Conservation (phyloP, 1,284 basidiomycete species). For the Ganoderma lingzhi region DNA sequence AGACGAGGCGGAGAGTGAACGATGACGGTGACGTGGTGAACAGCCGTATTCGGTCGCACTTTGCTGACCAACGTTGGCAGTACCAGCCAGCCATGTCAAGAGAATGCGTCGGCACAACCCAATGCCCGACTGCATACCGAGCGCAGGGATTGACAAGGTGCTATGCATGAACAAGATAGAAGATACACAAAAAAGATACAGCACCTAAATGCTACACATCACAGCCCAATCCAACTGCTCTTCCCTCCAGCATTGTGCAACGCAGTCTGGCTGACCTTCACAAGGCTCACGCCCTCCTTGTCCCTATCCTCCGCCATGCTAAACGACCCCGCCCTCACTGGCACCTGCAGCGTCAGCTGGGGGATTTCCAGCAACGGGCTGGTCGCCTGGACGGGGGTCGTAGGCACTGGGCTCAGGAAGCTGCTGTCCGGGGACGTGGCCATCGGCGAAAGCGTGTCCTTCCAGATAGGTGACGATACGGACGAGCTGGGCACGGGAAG, state of each 20-base stretch:
- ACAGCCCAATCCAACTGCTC: slow-evolving; percentile 92
- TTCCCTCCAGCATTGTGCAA: slow-evolving; percentile 91
- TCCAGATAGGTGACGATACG: slow-evolving; percentile 33
- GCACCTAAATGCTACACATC: slow-evolving; percentile 7
- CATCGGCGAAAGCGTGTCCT: slow-evolving; percentile 30
- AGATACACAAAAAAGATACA: slow-evolving; percentile 7
- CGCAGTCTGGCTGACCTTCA: slow-evolving; percentile 94
- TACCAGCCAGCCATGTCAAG: not conserved
- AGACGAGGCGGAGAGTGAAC: slow-evolving; percentile 24
- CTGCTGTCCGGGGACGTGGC: slow-evolving; percentile 27
- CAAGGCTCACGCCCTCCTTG: slow-evolving; percentile 46
- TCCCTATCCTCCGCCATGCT: slow-evolving; percentile 35
- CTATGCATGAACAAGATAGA: not conserved
- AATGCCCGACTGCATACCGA: not conserved
- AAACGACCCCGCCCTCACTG: slow-evolving; percentile 7
- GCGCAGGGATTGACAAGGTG: not conserved
- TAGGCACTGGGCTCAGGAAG: slow-evolving; percentile 41
- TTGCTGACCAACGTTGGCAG: not conserved
- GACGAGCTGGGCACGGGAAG: slow-evolving; percentile 60
- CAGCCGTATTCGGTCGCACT: slow-evolving; percentile 11
- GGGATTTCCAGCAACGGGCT: slow-evolving; percentile 62
- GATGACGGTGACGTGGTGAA: slow-evolving; percentile 7
- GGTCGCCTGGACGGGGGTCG: slow-evolving; percentile 57
- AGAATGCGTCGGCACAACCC: not conserved
- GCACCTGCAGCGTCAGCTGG: slow-evolving; percentile 27